These are phyloP conservation scores for Huntiella abstrusa DNA, from an alignment of 2,329 filamentous ascomycete genomes.

Conservation along the genomic window DNA sequence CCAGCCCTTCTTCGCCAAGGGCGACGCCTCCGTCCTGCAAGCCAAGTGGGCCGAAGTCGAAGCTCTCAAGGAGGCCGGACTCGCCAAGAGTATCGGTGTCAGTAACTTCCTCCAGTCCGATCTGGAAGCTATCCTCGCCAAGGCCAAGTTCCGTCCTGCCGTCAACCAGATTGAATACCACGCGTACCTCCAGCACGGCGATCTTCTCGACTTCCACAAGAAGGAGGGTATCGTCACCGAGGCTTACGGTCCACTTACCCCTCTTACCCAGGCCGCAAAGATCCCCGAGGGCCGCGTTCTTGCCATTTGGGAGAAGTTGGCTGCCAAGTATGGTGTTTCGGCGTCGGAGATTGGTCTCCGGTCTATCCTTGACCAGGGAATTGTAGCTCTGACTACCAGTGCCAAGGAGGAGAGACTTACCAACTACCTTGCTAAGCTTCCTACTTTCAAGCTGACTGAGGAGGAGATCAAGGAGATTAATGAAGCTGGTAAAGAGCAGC, in stretches of 20 bases:
- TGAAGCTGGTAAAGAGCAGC: conserved; percentile 37
- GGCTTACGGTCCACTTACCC: conserved; percentile 37
- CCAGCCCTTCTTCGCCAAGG: conserved; percentile 32
- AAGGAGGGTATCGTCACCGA: conserved; percentile 36
- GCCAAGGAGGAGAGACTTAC: conserved; percentile 36
- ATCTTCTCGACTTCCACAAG: conserved; percentile 37
- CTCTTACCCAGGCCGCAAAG: conserved; percentile 21
- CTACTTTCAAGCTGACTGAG: conserved; percentile 37
- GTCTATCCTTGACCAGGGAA: conserved; percentile 41
- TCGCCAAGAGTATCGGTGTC: conserved; percentile 53
- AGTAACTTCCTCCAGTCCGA: conserved; percentile 49
- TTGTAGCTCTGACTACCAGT: conserved; percentile 41
- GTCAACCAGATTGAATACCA: conserved; percentile 73
- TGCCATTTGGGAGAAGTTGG: conserved; percentile 28
- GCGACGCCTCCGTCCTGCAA: conserved; percentile 27
- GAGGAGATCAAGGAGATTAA: conserved; percentile 39
- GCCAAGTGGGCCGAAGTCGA: conserved; percentile 40
- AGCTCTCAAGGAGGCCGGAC: conserved; percentile 46
- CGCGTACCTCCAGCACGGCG: conserved; percentile 50
- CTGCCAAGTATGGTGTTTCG: conserved; percentile 38
- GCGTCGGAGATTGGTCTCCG: conserved; percentile 37
- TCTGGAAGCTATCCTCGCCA: conserved; percentile 35
- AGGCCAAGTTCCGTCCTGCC: conserved; percentile 42
- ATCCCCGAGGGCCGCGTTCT: conserved; percentile 35
- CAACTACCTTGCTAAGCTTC: conserved; percentile 31